phyloP scores from a whole-genome alignment of 352 stramenopile species.

The Globisporangium solare region DNA sequence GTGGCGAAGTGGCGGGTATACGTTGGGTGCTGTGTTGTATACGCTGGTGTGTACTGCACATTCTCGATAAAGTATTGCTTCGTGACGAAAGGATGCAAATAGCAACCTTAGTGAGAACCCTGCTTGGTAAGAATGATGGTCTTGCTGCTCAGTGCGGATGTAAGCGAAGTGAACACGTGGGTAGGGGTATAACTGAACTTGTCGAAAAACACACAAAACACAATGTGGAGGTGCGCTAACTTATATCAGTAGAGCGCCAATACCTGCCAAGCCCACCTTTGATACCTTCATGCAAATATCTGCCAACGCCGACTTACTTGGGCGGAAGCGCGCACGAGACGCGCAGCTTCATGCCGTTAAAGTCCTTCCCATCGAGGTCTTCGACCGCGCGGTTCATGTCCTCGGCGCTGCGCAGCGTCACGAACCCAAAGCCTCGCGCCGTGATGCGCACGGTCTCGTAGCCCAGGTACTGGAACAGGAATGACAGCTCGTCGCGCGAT shows the following conservation, averaged over 20 bases:
- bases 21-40: background rate
- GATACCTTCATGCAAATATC: too few relatives aligned
- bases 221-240: background rate
- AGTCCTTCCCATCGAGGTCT: constrained; percentile 74
- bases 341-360: constrained; percentile 74
- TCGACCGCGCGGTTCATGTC: constrained; percentile 79
- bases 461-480: constrained; percentile 76
- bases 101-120: background rate
- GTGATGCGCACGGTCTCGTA: constrained; percentile 86
- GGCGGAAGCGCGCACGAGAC: constrained; percentile 57
- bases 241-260: constrained; percentile 1
- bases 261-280: too few relatives aligned
- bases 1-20: background rate
- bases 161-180: too few relatives aligned
- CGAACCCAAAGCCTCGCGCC: constrained; percentile 75
- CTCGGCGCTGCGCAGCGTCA: constrained; percentile 70
- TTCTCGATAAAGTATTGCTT: background rate
- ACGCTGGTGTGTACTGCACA: background rate
- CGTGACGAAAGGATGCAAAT: background rate
- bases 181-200: too few relatives aligned
- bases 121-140: too few relatives aligned
- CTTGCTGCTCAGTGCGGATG: too few relatives aligned
- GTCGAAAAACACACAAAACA: background rate
- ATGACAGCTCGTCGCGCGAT: constrained; percentile 71
- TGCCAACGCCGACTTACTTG: constrained; percentile 16